Evolutionary conservation across 2,329 filamentous ascomycete species (phyloP), one percentile per base, ranked within the genome.

Genomic region (Pseudogymnoascus sp.): DNA sequence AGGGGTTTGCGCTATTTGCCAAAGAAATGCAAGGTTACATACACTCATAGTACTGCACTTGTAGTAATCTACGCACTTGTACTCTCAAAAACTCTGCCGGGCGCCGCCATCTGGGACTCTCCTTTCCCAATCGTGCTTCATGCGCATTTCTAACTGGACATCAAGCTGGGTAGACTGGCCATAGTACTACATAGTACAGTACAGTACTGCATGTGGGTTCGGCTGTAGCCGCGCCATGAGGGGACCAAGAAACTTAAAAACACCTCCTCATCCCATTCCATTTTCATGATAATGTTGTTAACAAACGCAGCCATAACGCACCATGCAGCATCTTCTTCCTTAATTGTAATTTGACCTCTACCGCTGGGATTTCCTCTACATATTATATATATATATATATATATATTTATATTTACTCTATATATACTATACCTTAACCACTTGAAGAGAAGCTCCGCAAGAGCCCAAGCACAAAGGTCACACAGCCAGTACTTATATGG

Each of bases 1-100:
- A 41, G 38, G 19, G 45, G 45, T 52, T 52, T 52, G 26, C 15
- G 26, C 28, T 7, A 3, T 52, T n/a, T n/a, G n/a, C 45, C 45
- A 52, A 8, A 12, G 26, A 52, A 52, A 52, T 33, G 45, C 45
- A 52, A 52, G 45, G 45, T 52, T 52, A 52, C 45, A 52, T 52
- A 12, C 13, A n/a, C 15, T 6, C 30, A 30, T 30, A 52, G 23
- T 52, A 18, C 45, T 30, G 23, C 30, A 26, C 45, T 30, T 52
- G n/a, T 9, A 12, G 45, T 30, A n/a, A n/a, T n/a, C n/a, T n/a
- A 52, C n/a, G 12, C 23, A 52, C 45, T 30, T 52, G 45, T 52
- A 52, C 45, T 52, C 45, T 1, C 15, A 30, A 26, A 52, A 18
- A 19, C 9, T 13, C 15, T 18, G 10, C 39, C 39, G 3, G 3